Evolutionary conservation across 768 basidiomycete species (phyloP).

Genomic region (Chalciporus piperatus): DNA sequence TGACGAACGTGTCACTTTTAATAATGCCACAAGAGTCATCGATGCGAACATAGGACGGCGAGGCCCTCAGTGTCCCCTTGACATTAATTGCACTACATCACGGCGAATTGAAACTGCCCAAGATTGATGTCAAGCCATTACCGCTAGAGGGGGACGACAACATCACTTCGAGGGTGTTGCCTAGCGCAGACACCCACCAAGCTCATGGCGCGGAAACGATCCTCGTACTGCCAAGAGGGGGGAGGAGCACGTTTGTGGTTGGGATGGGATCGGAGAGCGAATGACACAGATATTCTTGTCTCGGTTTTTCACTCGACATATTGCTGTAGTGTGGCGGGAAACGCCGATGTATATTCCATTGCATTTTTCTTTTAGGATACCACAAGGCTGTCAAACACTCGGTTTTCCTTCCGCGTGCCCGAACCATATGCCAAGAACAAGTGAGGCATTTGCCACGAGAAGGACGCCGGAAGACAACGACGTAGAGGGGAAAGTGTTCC

Average conservation of each 20-base stretch:
- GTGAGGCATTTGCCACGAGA: conserved; percentile 45
- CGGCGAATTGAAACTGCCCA: conserved; percentile 76
- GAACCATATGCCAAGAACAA: conserved; percentile 56
- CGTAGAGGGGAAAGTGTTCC: conserved; percentile 88
- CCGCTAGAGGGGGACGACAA: conserved; percentile 49
- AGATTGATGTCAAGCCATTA: conserved; percentile 61
- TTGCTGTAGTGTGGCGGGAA: not conserved
- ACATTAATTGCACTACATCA: conserved; percentile 87
- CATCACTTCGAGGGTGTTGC: conserved; percentile 58
- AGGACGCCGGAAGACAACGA: conserved; percentile 57
- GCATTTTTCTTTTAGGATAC: not conserved
- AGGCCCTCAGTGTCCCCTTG: conserved; percentile 56
- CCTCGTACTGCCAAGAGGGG: conserved; percentile 78
- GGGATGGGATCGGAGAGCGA: conserved; percentile 53
- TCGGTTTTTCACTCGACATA: not conserved
- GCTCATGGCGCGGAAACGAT: conserved; percentile 80
- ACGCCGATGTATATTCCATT: not conserved
- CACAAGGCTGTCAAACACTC: not conserved
- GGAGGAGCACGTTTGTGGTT: conserved; percentile 77
- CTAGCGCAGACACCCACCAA: conserved; percentile 78
- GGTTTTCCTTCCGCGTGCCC: conserved; percentile 43
- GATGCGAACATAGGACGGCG: conserved; percentile 50
- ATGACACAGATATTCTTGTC: conserved; percentile 7
- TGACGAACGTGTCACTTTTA: not conserved
- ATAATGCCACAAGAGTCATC: not conserved